Percentiles rank a stretch among this genome's conserved stretches.
phyloP scores from a whole-genome alignment of 2,329 filamentous ascomycete genomes.

The Mycosphaerella sp. region DNA sequence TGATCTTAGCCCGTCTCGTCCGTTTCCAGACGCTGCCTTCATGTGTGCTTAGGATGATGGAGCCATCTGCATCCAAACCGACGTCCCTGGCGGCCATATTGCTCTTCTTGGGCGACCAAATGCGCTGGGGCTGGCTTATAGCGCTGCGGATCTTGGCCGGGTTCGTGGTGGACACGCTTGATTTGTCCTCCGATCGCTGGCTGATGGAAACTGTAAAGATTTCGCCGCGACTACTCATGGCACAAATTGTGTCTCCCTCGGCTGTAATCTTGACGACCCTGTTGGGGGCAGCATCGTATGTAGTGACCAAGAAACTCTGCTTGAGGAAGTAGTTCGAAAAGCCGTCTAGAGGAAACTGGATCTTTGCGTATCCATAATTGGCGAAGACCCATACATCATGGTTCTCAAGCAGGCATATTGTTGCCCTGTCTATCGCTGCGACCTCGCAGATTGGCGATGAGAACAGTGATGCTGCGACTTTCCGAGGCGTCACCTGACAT shows the following conservation, averaged over 20 bases:
- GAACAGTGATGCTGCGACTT: conserved; percentile 80
- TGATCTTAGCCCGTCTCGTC: conserved; percentile 73
- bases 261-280: conserved; percentile 71
- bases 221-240: conserved; percentile 75
- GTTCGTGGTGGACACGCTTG: conserved; percentile 75
- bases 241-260: conserved; percentile 87
- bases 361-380: conserved; percentile 89
- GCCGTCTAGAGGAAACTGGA: conserved; percentile 73
- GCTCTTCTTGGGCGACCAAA: conserved; percentile 85
- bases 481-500: conserved; percentile 72
- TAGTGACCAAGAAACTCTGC: conserved; percentile 58
- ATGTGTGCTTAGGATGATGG: conserved; percentile 86
- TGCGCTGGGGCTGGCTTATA: conserved; percentile 67
- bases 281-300: conserved; percentile 59
- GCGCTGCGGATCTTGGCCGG: conserved; percentile 83
- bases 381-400: conserved; percentile 90
- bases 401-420: conserved; percentile 76
- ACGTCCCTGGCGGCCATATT: conserved; percentile 80
- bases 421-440: conserved; percentile 84
- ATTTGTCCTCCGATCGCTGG: conserved; percentile 56
- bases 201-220: conserved; percentile 79
- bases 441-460: conserved; percentile 67
- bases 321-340: conserved; percentile 65
- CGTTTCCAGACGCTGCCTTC: conserved; percentile 91
- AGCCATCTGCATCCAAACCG: conserved; percentile 83